Evolutionary conservation across 1,284 basidiomycete genomes (phyloP).

Genomic region (Peniophora sp.): DNA sequence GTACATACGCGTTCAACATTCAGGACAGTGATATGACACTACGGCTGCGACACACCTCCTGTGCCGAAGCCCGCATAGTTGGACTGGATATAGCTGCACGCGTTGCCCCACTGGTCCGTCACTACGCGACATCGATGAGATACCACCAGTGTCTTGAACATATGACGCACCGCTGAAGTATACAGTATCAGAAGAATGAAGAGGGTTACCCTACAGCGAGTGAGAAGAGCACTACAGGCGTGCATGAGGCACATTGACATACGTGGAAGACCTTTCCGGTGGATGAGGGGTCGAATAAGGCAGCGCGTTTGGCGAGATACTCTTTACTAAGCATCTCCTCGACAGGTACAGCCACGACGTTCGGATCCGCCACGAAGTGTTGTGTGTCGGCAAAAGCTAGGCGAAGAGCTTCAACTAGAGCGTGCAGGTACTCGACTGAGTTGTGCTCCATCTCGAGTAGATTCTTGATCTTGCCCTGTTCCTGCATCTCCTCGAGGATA

Average conservation of each 20-base stretch:
- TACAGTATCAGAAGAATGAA: slow-evolving; percentile 84
- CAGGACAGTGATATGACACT: not conserved
- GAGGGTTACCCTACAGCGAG: slow-evolving; percentile 61
- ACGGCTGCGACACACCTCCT: slow-evolving; percentile 29
- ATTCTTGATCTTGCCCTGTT: slow-evolving; percentile 60
- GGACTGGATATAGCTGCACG: slow-evolving; percentile 91
- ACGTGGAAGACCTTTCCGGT: slow-evolving; percentile 69
- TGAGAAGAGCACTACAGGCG: not conserved
- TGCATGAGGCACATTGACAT: slow-evolving; percentile 13
- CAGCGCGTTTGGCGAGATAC: slow-evolving; percentile 78
- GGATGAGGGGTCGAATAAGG: slow-evolving; percentile 65
- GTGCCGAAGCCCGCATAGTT: slow-evolving; percentile 68
- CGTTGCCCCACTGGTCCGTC: slow-evolving; percentile 85
- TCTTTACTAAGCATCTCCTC: slow-evolving; percentile 75
- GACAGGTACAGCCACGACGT: slow-evolving; percentile 66
- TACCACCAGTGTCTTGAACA: slow-evolving; percentile 1
- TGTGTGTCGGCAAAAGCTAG: slow-evolving; percentile 81
- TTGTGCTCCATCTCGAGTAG: slow-evolving; percentile 82
- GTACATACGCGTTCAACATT: slow-evolving; percentile 1
- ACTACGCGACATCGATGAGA: slow-evolving; percentile 55
- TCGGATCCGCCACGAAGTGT: slow-evolving; percentile 86
- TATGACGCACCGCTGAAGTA: slow-evolving; percentile 70
- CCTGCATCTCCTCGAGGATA: slow-evolving; percentile 82
- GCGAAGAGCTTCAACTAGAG: slow-evolving; percentile 76
- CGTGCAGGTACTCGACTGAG: slow-evolving; percentile 81